Evolutionary conservation across 2,329 filamentous ascomycete species (phyloP).

Genomic region (Cephalotrichum gorgonifer): DNA sequence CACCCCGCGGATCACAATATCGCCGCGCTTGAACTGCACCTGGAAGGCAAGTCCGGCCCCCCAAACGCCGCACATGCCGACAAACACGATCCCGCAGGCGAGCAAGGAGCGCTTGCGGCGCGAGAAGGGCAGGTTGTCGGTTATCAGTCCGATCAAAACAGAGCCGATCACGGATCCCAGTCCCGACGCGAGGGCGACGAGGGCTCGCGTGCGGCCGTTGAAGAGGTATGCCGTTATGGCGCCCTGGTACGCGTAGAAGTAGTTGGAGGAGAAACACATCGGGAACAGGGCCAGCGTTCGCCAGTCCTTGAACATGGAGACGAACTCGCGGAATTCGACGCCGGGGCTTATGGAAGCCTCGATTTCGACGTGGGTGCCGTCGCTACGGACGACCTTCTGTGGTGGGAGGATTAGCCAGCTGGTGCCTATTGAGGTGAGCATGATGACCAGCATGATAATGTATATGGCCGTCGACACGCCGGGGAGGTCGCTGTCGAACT

Average conservation of each 20-base stretch:
- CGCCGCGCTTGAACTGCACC: slow-evolving; percentile 30
- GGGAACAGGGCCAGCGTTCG: slow-evolving; percentile 61
- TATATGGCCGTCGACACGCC: slow-evolving; percentile 15
- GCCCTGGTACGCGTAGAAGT: slow-evolving; percentile 78
- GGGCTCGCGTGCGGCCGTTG: slow-evolving; percentile 62
- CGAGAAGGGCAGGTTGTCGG: slow-evolving; percentile 45
- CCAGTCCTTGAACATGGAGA: slow-evolving; percentile 9
- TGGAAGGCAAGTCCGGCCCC: slow-evolving; percentile 63
- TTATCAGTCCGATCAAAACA: slow-evolving; percentile 50
- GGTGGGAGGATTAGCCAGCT: slow-evolving; percentile 11
- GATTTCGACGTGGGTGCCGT: slow-evolving; percentile 11
- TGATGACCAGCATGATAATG: slow-evolving; percentile 15
- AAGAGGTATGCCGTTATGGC: slow-evolving; percentile 61
- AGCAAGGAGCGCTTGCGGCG: slow-evolving; percentile 50
- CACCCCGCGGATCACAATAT: slow-evolving; percentile 8
- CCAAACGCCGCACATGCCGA: slow-evolving; percentile 57
- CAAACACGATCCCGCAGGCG: slow-evolving; percentile 46
- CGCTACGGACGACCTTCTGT: slow-evolving; percentile 10
- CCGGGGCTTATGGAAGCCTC: slow-evolving; percentile 8
- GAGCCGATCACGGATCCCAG: slow-evolving; percentile 62
- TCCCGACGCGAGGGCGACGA: slow-evolving; percentile 65
- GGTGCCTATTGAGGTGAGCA: slow-evolving; percentile 10
- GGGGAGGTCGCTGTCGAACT: slow-evolving; percentile 9
- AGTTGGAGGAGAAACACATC: slow-evolving; percentile 72
- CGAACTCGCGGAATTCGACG: slow-evolving; percentile 10